Percentiles rank a stretch among this genome's conserved stretches.
Evolutionary conservation across 257 asterid genomes (phyloP).

Genomic region (Solanum peruvianum): DNA sequence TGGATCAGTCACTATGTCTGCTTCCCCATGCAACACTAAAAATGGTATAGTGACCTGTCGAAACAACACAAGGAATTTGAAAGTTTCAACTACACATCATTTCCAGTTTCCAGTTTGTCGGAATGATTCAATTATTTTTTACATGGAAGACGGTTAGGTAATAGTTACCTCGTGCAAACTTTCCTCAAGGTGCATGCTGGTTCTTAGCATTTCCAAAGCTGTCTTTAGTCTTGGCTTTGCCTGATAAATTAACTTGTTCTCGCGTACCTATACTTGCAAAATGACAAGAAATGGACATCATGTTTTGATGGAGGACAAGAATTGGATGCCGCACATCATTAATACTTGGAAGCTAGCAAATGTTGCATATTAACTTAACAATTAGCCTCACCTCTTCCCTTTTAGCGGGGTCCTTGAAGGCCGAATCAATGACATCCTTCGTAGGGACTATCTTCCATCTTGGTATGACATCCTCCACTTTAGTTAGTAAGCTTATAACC

Average conservation of each 20-base stretch:
- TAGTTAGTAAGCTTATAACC: conserved; percentile 55
- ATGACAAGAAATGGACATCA: neutral
- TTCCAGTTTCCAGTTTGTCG: neutral
- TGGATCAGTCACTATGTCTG: conserved; percentile 84
- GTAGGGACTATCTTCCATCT: conserved; percentile 93
- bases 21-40: conserved; percentile 83
- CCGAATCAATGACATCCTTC: conserved; percentile 72
- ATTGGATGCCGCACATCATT: neutral
- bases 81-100: too few species aligned
- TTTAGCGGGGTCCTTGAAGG: conserved; percentile 72
- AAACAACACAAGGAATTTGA: neutral
- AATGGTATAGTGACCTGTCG: conserved; percentile 73
- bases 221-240: conserved; percentile 84
- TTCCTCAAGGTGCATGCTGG: conserved; percentile 85
- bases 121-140: neutral
- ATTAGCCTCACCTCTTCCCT: conserved; percentile 55
- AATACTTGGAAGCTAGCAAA: neutral
- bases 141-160: neutral
- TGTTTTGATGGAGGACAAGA: neutral
- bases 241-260: conserved; percentile 72
- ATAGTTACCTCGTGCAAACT: conserved; percentile 62
- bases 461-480: conserved; percentile 73
- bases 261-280: conserved; percentile 34
- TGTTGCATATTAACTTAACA: neutral
- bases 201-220: conserved; percentile 88